Conservation (phyloP, 306 rosid genomes). For the Betula pendula region DNA sequence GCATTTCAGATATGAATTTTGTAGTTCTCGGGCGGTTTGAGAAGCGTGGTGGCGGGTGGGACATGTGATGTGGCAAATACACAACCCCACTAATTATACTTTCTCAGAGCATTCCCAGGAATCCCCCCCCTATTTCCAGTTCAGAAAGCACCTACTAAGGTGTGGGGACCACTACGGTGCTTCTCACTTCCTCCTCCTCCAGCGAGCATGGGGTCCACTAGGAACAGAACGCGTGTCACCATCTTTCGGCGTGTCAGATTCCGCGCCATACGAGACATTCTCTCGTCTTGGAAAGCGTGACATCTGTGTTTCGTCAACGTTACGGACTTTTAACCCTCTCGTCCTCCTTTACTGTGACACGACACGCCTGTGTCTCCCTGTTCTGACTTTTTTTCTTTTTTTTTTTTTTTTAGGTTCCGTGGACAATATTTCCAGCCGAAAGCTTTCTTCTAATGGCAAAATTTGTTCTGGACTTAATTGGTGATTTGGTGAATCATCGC, state of each 20-base stretch:
- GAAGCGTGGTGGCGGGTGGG: no score
- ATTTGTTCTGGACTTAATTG: no score
- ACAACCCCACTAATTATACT: no score
- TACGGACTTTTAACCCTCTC: slow-evolving; percentile 21
- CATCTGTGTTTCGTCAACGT: slow-evolving; percentile 35
- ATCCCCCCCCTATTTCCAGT: no score
- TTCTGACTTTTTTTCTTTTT: not conserved
- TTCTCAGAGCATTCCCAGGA: no score
- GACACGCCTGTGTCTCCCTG: slow-evolving; percentile 10
- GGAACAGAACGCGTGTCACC: slow-evolving; percentile 40
- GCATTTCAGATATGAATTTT: no score
- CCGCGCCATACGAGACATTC: slow-evolving; percentile 20
- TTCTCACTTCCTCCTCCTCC: not conserved
- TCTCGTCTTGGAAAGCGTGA: slow-evolving; percentile 21
- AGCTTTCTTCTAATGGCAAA: no score
- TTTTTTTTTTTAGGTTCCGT: not conserved
- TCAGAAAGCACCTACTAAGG: not conserved
- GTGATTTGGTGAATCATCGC: no score
- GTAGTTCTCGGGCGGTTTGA: no score
- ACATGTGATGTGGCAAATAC: no score
- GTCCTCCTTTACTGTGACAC: slow-evolving; percentile 26
- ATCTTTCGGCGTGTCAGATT: slow-evolving; percentile 51
- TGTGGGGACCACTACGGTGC: not conserved
- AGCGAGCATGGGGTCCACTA: slow-evolving; percentile 33
- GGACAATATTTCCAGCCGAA: not conserved